Evolutionary conservation across 2,329 filamentous ascomycete genomes (phyloP), one percentile per base, ranked within the genome.

Genomic region (Kalmusia sp.): DNA sequence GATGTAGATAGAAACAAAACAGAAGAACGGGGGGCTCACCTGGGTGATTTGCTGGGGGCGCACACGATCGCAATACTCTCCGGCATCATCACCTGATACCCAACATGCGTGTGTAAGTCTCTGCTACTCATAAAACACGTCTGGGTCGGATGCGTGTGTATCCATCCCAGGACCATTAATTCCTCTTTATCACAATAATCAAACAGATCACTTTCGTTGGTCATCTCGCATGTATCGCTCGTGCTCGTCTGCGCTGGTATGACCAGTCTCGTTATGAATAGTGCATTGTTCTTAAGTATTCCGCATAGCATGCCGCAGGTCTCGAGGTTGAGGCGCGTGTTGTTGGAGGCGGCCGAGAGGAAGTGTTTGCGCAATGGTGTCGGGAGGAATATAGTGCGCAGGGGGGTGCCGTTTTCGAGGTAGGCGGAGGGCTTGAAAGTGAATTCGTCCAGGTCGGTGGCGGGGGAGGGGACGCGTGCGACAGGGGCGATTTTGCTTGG

Each of bases 31-130:
- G n/a, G 34, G 34, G 52, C 87, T 78, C 78, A 93, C 86, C 87
- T 89, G 38, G 90, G 90, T 30, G 82, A 80, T 65, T 90, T 91
- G 51, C 84, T 89, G 0, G 95, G 95, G 5, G 95, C 91, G 76
- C 95, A 99, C 33, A 99, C 95, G 66, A 99, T 96, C 3, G 95
- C 95, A 58, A 99, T 92, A 65, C 91, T 96, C 79, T 99, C 95
- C 1, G 92, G 89, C 76, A 98, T 85, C 92, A 97, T 97, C 54
- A 95, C 87, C 75, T 99, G 95, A 72, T 97, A 98, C 9, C 92
- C 92, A 3, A 88, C 88, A 69, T 96, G 93, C 0, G 96, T 99
- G 70, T 99, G 95, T 61, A 98, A 72, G 70, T 99, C 95, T 44
- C 93, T 82, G 43, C 90, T 95, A 71, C 92, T 96, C 91, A 99